Evolutionary conservation across 495 filamentous ascomycete genomes (phyloP), one percentile per base, ranked within the genome.

Genomic region (Penicillium macrosclerotiorum): DNA sequence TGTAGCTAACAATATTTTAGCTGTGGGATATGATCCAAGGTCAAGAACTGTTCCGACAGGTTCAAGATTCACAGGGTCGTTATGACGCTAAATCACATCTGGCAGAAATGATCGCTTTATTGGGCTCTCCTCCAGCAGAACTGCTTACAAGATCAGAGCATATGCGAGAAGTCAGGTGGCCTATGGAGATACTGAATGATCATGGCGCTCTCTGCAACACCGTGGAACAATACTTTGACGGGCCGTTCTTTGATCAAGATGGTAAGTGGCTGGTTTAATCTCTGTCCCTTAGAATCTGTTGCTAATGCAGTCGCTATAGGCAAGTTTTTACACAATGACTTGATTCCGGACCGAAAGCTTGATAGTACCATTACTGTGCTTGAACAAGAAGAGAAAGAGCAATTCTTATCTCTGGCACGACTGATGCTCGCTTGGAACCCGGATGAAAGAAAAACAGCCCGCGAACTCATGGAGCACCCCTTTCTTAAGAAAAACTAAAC

Each of bases 1-100:
- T n/a, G n/a, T n/a, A n/a, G 57, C 50, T 54, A 53, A 60, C 55
- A 19, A n/a, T 17, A 42, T 26, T 39, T 17, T 42, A 78, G 75
- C 51, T 76, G 19, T 79, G 70, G 75, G 68, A 77, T 60, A 52
- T 80, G 6, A 69, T 76, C 37, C 65, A 78, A 65, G 69, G 66
- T 23, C 60, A 64, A 40, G 60, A 73, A 37, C 56, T 79, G 35
- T 80, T 78, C 46, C 44, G 31, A 17, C 68, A 74, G 47, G 52
- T 61, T 25, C 34, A 64, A 56, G 49, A 61, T 59, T 20, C 57
- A 38, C 48, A 52, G 49, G 50, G 63, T 42, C 39, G 42, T 35
- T 74, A 63, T 40, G 56, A 64, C 53, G 59, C 70, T 40, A 55
- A 57, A 38, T 47, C 67, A 17, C 73, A 76, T 52, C 52, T 77